phyloP scores from a whole-genome alignment of 2,329 filamentous ascomycete genomes.

The Cordyceps militaris region DNA sequence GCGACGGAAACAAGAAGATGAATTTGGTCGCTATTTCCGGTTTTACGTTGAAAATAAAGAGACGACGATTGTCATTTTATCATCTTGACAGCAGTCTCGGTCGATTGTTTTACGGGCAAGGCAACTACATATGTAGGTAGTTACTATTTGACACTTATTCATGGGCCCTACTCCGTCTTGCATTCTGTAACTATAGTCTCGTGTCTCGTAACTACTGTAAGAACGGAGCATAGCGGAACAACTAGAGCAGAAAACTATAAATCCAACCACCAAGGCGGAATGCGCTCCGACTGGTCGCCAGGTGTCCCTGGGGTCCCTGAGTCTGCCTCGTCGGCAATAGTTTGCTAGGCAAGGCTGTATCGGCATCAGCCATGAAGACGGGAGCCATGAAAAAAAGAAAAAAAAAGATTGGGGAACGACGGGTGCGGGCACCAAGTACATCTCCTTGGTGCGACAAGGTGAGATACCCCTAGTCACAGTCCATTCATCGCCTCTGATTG shows the following conservation, averaged over 20 bases:
- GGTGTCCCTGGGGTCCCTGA: neutral
- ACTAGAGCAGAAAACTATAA: neutral
- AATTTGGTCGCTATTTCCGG: neutral
- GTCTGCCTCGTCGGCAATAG: slow-evolving; percentile 6
- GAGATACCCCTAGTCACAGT: neutral
- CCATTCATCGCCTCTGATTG: neutral
- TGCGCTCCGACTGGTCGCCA: neutral
- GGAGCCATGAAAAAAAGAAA: neutral
- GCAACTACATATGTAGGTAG: no score
- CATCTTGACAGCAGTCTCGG: neutral
- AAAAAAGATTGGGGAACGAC: neutral
- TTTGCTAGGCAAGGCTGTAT: neutral
- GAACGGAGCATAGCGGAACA: neutral
- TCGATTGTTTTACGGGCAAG: no score
- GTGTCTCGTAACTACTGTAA: neutral
- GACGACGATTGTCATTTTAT: no score
- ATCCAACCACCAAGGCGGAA: neutral
- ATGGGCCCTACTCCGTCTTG: no score
- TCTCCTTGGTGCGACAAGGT: neutral
- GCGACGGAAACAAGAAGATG: neutral
- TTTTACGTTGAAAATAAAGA: no score
- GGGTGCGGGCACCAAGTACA: neutral
- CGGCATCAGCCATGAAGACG: neutral
- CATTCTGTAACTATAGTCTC: no score
- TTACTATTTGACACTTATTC: no score